Conservation (phyloP, 345 rosid genomes). For the Melaleuca alternifolia region DNA sequence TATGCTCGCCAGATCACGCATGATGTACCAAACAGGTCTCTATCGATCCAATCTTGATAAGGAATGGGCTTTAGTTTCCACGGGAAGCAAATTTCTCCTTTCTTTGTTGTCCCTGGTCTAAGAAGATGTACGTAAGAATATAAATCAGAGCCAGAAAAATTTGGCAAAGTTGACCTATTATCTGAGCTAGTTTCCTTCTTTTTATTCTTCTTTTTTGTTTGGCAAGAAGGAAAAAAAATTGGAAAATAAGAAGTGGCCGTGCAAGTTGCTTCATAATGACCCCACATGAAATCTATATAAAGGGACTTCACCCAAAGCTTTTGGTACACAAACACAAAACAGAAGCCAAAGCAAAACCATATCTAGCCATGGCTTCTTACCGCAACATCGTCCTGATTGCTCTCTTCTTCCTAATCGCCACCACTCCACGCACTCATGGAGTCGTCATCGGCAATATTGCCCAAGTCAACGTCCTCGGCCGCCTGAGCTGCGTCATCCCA, state of each 20-base stretch:
- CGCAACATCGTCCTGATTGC: constrained; percentile 42
- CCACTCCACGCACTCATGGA: constrained; percentile 17
- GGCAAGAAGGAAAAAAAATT: neutral
- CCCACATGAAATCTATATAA: neutral
- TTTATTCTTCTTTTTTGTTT: no score
- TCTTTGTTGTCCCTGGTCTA: neutral
- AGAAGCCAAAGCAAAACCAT: neutral
- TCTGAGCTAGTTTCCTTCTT: neutral
- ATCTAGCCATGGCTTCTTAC: constrained; percentile 10
- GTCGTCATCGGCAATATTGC: constrained; percentile 40
- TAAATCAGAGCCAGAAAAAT: neutral
- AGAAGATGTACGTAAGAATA: neutral
- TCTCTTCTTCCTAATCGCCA: constrained; percentile 31
- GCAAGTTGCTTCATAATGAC: neutral
- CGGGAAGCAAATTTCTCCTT: no score
- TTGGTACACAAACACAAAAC: neutral
- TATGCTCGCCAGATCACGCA: no score
- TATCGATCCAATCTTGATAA: neutral
- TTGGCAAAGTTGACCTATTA: neutral
- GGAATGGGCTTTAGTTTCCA: no score
- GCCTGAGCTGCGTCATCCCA: neutral
- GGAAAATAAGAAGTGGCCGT: neutral
- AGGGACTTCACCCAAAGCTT: neutral
- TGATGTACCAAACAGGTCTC: neutral
- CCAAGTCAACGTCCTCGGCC: constrained; percentile 14